Base-by-base conservation (phyloP, 805 yeast genomes). In the Suhomyces sp. region DNA sequence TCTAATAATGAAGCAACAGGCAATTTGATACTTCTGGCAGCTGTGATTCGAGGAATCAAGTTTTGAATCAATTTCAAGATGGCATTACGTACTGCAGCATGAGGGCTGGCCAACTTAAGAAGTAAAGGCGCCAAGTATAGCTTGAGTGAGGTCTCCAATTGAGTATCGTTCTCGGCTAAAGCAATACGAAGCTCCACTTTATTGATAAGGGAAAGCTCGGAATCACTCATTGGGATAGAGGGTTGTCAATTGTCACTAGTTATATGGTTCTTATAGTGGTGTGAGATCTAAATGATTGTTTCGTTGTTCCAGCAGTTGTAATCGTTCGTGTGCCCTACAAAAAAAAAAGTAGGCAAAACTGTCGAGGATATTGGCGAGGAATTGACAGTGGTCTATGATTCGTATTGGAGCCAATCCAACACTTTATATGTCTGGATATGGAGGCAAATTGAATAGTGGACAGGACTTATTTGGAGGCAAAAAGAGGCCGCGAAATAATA, bases 181-280 rank as follows among this genome's bases (percentile, higher is more conserved):
- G 95, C 91, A 13, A 91, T 68, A 25, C 87, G 68, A 31, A 90
- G 73, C 56, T 90, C 97, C 1, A 86, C 96, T 53, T 81, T 83
- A 49, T 81, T 79, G 24, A 86, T 71, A 38, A 85, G 60, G 1
- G 74, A 68, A 30, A 80, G 57, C 50, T 86, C 95, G 23, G 72
- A 62, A 25, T 60, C 69, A 18, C 54, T 51, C 63, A 58, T 55
- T 21, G 11, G 16, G 8, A 13, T 18, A 16, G 19, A 6, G 11
- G 11, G 16, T 15, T 3, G 7, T 12, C 4, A 6, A 24, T 7
- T 7, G 22, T 7, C 22, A 20, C 22, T 25, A 12, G 16, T 12
- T n/a, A n/a, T n/a, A n/a, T n/a, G n/a, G n/a, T n/a, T n/a, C n/a
- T n/a, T n/a, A n/a, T n/a, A n/a, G n/a, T n/a, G n/a, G n/a, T n/a